Evolutionary conservation across 768 basidiomycete genomes (phyloP), one percentile per base, ranked within the genome.

Genomic region (Atractiella rhizophila): DNA sequence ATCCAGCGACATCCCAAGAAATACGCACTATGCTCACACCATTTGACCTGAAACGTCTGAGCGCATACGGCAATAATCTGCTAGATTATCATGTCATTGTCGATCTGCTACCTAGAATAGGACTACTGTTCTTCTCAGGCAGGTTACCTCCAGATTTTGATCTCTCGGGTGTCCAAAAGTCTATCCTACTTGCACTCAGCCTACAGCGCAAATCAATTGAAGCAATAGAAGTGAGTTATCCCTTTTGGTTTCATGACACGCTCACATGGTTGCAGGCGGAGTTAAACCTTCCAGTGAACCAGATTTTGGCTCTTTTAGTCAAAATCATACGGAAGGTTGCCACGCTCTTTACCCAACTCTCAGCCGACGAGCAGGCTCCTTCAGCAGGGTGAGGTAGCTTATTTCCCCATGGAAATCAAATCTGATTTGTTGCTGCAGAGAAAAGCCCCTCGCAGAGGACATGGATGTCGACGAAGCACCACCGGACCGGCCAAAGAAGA

Each of bases 61-160:
- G 86, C 51, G 79, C 88, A 5, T 98, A 98, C 49, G 77, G 83
- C 1, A 85, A 91, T 57, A 60, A 57, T 51, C 74, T 77, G 71
- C 67, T 96, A 30, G 91, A 96, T 59, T 94, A 88, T 53, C 91
- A 96, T 55, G 82, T 88, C 51, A 70, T 96, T 42, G 66, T 96
- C 29, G 91, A 98, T 57, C 65, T 96, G 20, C 66, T 98, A 13
- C 88, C 91, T 0, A 68, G 64, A 1, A 61, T 83, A 28, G 72
- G 82, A 3, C 61, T 67, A n/a, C 64, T 94, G 12, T 88, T 76
- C 61, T 98, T 96, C 57, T 71, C 81, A 51, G 68, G 56, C 11
- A 53, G 60, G 9, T 52, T 66, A 35, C 73, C 71, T 1, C 65
- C 64, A 4, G 73, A 73, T 15, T 62, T 77, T 16, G 68, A 61